Evolutionary conservation across 2,329 filamentous ascomycete genomes (phyloP).

Genomic region (Aspergillus pseudonomiae): DNA sequence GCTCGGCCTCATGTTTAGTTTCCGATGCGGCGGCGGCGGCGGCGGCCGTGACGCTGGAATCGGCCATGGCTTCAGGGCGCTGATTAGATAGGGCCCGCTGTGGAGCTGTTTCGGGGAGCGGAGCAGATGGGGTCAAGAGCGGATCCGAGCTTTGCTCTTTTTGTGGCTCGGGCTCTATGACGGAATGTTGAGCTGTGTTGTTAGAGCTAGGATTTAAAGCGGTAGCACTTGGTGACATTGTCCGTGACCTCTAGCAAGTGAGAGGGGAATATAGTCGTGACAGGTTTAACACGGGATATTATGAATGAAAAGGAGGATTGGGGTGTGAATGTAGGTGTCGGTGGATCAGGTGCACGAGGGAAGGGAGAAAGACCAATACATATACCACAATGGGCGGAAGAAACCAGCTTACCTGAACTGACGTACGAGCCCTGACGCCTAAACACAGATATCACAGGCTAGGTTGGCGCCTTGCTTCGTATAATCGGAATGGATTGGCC

Average conservation of each 20-base stretch:
- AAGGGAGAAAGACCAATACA: not conserved
- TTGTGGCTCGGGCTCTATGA: conserved; percentile 20
- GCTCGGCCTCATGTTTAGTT: conserved; percentile 36
- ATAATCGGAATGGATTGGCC: conserved; percentile 1
- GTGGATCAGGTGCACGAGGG: not conserved
- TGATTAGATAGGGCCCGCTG: conserved; percentile 20
- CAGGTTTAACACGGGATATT: not conserved
- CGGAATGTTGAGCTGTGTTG: conserved; percentile 8
- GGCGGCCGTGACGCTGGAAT: conserved; percentile 26
- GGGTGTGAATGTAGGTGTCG: not conserved
- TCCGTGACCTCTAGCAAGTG: not conserved
- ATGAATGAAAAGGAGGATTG: not conserved
- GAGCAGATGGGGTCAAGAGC: conserved; percentile 8
- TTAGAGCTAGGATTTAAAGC: not conserved
- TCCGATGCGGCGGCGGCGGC: conserved; percentile 23
- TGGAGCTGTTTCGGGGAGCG: conserved; percentile 28
- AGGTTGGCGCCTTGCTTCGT: conserved; percentile 4
- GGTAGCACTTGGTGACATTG: conserved; percentile 17
- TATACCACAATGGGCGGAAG: not conserved
- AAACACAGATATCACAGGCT: conserved; percentile 1
- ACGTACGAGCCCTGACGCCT: not conserved
- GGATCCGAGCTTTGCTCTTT: conserved; percentile 25
- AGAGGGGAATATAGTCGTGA: not conserved
- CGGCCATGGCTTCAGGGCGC: conserved; percentile 30
- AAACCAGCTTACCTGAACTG: not conserved